Conservation (phyloP, 176 grass and related monocot genomes). For the Elaeis guineensis region DNA sequence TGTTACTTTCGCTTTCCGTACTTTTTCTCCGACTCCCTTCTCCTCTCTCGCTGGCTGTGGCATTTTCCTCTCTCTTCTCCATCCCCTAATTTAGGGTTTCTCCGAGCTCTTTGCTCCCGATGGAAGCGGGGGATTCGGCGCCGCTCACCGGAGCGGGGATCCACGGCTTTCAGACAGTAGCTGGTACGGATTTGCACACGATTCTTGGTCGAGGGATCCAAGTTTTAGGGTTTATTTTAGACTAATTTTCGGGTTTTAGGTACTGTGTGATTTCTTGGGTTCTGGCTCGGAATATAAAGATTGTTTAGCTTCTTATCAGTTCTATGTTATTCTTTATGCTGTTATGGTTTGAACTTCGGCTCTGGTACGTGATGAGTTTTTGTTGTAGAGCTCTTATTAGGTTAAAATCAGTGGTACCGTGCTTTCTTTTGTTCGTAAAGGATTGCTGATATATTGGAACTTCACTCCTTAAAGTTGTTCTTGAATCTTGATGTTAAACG, state of each 20-base stretch:
- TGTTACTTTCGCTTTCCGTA: background rate
- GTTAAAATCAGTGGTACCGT: background rate
- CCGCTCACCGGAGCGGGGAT: constrained; percentile 62
- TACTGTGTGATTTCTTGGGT: too few species aligned
- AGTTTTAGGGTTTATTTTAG: constrained; percentile 4
- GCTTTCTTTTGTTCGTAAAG: background rate
- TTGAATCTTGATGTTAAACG: too few species aligned
- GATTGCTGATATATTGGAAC: too few species aligned
- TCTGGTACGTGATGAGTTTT: too few species aligned
- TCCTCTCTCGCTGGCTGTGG: background rate
- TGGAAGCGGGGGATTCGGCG: constrained; percentile 12
- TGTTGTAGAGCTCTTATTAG: too few species aligned
- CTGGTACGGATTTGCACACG: constrained; percentile 33
- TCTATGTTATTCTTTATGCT: too few species aligned
- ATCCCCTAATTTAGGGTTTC: background rate
- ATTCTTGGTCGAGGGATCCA: background rate
- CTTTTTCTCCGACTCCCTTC: background rate
- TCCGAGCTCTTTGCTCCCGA: constrained; percentile 1
- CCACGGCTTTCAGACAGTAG: constrained; percentile 66
- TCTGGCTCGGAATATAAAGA: too few species aligned
- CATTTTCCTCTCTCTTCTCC: background rate
- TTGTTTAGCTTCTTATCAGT: too few species aligned
- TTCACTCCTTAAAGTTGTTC: too few species aligned
- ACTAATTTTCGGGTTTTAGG: too few species aligned
- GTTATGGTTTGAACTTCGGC: too few species aligned